Conservation (phyloP, 192 early-diverging fungal genomes). For the Chytriomyces sp. region DNA sequence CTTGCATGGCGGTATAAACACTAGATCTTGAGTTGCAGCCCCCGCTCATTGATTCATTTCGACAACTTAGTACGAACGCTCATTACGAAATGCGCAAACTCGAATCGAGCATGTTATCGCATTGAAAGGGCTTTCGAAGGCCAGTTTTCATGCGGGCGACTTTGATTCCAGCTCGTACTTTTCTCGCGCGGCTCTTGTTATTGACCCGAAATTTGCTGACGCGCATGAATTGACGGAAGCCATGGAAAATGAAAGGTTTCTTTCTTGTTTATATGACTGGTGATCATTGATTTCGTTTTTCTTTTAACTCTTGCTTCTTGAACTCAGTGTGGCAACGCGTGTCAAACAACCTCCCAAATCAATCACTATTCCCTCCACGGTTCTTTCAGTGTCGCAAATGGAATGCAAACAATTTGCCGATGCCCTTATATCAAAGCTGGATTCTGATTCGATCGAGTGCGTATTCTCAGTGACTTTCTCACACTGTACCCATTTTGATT, state of each 20-base stretch:
- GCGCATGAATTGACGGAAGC: background rate
- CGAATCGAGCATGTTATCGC: slow-evolving; percentile 7
- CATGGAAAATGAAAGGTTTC: background rate
- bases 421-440: too few species aligned
- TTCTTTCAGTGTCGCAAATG: background rate
- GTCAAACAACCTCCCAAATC: background rate
- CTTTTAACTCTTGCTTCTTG: background rate
- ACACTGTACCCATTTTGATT: too few species aligned
- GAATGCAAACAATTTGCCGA: too few species aligned
- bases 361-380: background rate
- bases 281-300: background rate
- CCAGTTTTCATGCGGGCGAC: background rate
- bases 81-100: background rate
- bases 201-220: background rate
- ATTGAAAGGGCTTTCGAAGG: slow-evolving; percentile 3
- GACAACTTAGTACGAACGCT: too few species aligned
- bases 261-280: background rate
- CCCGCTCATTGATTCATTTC: too few species aligned
- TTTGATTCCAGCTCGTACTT: background rate
- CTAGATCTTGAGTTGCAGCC: too few species aligned
- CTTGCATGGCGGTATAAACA: background rate
- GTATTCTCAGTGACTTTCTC: too few species aligned
- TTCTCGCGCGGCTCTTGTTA: background rate
- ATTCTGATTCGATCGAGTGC: too few species aligned
- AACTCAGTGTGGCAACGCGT: background rate